Evolutionary conservation across 345 rosid genomes (phyloP).

Genomic region (Bretschneidera sinensis): DNA sequence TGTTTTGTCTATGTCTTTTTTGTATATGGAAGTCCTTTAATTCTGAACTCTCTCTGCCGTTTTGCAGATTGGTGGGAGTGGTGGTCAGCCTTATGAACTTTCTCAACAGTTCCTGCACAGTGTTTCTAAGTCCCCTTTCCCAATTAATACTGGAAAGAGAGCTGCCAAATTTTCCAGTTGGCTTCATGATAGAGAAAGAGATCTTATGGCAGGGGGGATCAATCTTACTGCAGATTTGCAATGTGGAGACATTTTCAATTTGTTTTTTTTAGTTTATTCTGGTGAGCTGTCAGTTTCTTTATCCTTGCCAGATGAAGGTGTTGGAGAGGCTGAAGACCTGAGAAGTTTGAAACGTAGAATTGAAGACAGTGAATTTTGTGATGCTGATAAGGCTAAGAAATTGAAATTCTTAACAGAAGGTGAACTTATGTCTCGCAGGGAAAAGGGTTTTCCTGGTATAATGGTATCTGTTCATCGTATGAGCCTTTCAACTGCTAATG

Average conservation of each 20-base stretch:
- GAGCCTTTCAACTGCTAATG: slow-evolving; percentile 32
- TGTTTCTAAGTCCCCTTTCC: slow-evolving; percentile 72
- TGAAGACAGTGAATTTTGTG: slow-evolving; percentile 50
- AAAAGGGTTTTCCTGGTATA: slow-evolving; percentile 95
- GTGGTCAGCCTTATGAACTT: slow-evolving; percentile 72
- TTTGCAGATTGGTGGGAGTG: slow-evolving; percentile 80
- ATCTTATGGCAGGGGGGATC: slow-evolving; percentile 49
- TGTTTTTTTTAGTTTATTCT: slow-evolving; percentile 66
- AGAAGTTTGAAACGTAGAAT: slow-evolving; percentile 71
- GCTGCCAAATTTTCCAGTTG: slow-evolving; percentile 68
- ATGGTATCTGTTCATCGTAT: slow-evolving; percentile 46
- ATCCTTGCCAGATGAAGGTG: slow-evolving; percentile 75
- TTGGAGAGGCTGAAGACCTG: slow-evolving; percentile 85
- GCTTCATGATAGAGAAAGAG: slow-evolving; percentile 57
- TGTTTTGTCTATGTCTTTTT: background rate
- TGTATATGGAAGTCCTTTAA: background rate
- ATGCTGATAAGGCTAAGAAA: slow-evolving; percentile 52
- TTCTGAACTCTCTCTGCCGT: background rate
- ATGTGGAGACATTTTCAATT: slow-evolving; percentile 81
- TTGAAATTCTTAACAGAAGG: slow-evolving; percentile 55
- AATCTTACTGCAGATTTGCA: slow-evolving; percentile 69
- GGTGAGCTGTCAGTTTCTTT: slow-evolving; percentile 72
- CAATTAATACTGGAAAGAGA: slow-evolving; percentile 73
- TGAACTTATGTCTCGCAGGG: slow-evolving; percentile 77
- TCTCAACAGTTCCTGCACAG: slow-evolving; percentile 75